phyloP scores from a whole-genome alignment of 345 rosid genomes.

The Schrenkiella parvula region DNA sequence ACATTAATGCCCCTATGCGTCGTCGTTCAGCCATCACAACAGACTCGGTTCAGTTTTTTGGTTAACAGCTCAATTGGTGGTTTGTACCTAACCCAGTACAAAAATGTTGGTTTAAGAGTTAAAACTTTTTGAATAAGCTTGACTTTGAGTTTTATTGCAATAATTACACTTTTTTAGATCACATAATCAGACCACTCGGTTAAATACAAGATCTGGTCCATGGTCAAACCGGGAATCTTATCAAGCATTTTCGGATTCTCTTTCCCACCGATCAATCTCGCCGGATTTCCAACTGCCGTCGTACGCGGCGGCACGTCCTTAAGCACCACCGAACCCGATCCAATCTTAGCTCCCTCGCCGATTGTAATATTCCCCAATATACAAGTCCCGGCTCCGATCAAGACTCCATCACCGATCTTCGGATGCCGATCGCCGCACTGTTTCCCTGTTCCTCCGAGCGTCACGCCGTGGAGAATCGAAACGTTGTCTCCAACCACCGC shows the following conservation, averaged over 20 bases:
- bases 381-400: conserved; percentile 89
- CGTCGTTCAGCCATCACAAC: background rate
- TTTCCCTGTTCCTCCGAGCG: conserved; percentile 90
- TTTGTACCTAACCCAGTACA: background rate
- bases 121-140: too few relatives aligned
- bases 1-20: background rate
- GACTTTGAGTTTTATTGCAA: background rate
- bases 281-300: conserved; percentile 91
- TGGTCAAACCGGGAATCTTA: conserved; percentile 65
- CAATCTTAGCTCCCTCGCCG: conserved; percentile 86
- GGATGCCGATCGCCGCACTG: conserved; percentile 77
- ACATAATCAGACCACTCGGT: conserved; percentile 87
- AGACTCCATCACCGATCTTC: conserved; percentile 80
- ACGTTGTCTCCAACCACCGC: conserved; percentile 87
- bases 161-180: conserved; percentile 36
- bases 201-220: conserved; percentile 79
- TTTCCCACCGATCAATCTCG: conserved; percentile 79
- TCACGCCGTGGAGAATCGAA: conserved; percentile 82
- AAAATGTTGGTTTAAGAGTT: background rate
- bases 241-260: conserved; percentile 62
- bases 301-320: conserved; percentile 74
- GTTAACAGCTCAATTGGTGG: background rate
- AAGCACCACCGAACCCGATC: conserved; percentile 83
- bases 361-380: conserved; percentile 74
- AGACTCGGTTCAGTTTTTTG: background rate